Conservation (phyloP, 257 asterid genomes). For the Verbena officinalis region DNA sequence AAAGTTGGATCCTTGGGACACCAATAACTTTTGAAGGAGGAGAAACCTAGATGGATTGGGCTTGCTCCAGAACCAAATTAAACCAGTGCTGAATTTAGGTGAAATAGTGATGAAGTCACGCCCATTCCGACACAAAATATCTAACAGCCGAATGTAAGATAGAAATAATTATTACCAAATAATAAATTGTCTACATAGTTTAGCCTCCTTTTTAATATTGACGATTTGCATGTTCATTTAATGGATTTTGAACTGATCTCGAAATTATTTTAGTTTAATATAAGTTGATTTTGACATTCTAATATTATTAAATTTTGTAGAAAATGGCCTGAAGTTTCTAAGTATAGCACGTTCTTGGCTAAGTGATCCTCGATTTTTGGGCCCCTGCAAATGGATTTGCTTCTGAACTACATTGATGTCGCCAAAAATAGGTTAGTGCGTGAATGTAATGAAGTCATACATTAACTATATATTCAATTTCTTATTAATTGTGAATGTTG, state of each 20-base stretch:
- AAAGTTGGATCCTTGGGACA: too few relatives aligned
- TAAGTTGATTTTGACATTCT: conserved; percentile 8
- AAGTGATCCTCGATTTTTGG: conserved; percentile 8
- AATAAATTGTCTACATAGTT: too few relatives aligned
- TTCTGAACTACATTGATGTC: conserved; percentile 16
- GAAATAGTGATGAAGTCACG: too few relatives aligned
- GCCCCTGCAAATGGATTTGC: conserved; percentile 23
- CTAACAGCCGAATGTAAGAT: too few relatives aligned
- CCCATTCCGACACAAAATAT: too few relatives aligned
- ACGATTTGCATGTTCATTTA: not conserved
- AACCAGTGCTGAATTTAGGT: too few relatives aligned
- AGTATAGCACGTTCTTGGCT: not conserved
- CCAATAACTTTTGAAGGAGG: too few relatives aligned
- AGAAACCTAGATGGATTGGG: too few relatives aligned
- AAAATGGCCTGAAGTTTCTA: not conserved
- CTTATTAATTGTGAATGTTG: not conserved
- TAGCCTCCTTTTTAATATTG: not conserved
- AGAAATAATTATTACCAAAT: too few relatives aligned
- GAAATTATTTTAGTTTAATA: not conserved
- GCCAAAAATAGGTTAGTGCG: not conserved
- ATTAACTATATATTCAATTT: not conserved
- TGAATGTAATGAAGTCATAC: conserved; percentile 1
- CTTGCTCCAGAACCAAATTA: too few relatives aligned
- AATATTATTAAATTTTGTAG: not conserved
- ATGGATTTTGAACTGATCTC: not conserved